Conservation (phyloP, 192 early-diverging fungal species). For the Borealophlyctis nickersoniae region DNA sequence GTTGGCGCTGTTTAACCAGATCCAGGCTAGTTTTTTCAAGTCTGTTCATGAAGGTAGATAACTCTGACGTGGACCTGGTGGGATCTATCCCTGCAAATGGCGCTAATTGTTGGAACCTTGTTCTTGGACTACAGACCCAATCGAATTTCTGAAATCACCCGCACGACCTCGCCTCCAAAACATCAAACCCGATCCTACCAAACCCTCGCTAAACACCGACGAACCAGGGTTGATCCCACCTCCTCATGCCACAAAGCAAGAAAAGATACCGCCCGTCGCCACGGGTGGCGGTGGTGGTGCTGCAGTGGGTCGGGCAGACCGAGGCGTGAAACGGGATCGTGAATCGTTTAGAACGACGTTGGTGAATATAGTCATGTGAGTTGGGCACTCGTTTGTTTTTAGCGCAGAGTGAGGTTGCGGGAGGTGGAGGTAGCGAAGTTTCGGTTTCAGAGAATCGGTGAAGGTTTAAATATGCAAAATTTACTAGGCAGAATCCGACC, state of each 20-base stretch:
- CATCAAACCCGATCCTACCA: no score
- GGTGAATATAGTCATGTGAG: conserved; percentile 60
- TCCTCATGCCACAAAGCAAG: background rate
- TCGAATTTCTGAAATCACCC: background rate
- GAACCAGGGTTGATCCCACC: background rate
- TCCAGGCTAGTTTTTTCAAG: conserved; percentile 37
- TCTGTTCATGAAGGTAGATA: conserved; percentile 19
- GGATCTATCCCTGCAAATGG: background rate
- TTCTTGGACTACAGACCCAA: background rate
- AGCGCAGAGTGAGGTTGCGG: background rate
- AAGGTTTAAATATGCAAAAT: background rate
- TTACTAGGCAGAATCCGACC: conserved; percentile 44
- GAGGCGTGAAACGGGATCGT: conserved; percentile 46
- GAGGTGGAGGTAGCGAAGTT: background rate
- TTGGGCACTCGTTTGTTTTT: background rate
- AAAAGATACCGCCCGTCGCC: background rate
- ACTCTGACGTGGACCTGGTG: no score
- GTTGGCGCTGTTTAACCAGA: conserved; percentile 35
- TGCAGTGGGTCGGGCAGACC: conserved; percentile 26
- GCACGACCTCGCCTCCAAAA: no score
- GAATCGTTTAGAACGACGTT: conserved; percentile 56
- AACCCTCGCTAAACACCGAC: conserved; percentile 15
- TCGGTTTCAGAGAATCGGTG: background rate
- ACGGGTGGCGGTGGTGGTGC: conserved; percentile 3
- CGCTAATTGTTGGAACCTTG: background rate